phyloP scores from a whole-genome alignment of 2,329 filamentous ascomycete species.

The Neopestalotiopsis sp. region DNA sequence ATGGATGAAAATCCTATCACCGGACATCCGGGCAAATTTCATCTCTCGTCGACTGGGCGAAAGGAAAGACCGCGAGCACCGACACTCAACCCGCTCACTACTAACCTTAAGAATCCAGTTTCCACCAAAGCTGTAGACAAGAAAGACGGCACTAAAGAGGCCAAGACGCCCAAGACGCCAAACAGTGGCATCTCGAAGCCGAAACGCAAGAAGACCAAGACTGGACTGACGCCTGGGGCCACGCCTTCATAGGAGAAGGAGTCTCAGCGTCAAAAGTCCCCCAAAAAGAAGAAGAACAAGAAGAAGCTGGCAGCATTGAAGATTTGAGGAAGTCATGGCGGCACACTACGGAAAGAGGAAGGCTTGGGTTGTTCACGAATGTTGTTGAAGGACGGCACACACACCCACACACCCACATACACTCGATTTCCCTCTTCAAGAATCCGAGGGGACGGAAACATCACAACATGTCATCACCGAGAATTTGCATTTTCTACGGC shows the following conservation, averaged over 20 bases:
- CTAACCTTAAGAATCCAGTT: conserved; percentile 27
- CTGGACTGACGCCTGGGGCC: conserved; percentile 27
- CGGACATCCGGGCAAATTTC: conserved; percentile 68
- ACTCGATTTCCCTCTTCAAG: too few species aligned
- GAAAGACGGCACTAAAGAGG: conserved; percentile 33
- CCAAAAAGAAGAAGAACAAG: neutral
- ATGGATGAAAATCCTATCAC: conserved; percentile 73
- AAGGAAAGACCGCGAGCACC: conserved; percentile 43
- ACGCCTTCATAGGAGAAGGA: conserved; percentile 28
- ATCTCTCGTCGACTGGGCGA: conserved; percentile 65
- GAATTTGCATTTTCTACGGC: neutral
- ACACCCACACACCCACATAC: too few species aligned
- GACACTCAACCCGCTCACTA: conserved; percentile 29
- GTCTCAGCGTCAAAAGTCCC: neutral
- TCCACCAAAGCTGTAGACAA: conserved; percentile 24
- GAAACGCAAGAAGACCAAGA: conserved; percentile 44
- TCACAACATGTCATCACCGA: neutral
- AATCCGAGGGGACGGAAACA: too few species aligned
- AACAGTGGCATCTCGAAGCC: conserved; percentile 37
- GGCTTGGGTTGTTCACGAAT: neutral
- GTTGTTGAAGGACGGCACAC: neutral
- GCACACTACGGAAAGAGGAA: too few species aligned
- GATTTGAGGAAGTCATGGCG: neutral
- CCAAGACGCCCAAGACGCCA: conserved; percentile 40
- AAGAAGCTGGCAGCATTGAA: neutral